Base-by-base conservation (phyloP, 768 basidiomycete genomes). In the Auriscalpium microsporum region DNA sequence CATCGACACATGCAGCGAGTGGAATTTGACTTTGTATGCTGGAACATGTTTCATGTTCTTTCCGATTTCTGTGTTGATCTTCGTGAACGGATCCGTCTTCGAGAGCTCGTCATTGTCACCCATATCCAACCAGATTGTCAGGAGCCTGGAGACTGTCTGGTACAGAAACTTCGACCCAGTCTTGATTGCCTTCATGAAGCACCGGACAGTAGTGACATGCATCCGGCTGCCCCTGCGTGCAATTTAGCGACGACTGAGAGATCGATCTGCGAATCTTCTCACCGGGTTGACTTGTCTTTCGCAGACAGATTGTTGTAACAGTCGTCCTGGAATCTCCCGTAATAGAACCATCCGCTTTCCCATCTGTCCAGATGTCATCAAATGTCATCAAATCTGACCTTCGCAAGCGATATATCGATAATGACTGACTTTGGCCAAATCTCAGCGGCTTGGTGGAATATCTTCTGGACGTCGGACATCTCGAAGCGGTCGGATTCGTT, bases 141-240 rank as follows among this genome's bases (percentile, higher is more conserved):
- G 77, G 58, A 97, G 76, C 42, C 96, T 84, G 0, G 96, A 94
- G 57, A 99, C 83, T 0, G 93, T 92, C 67, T 95, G 95, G 68
- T 95, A 98, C 21, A 95, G 86, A 67, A 87, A 96, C 74, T 99
- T 99, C 38, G 94, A 91, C 16, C 96, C 96, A 64, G 77, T 72
- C 63, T 75, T 75, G 47, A 94, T 82, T 1, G 94, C 87, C 58
- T 76, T 81, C 2, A 78, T 74, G 58, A 86, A 95, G 59, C 78
- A 73, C 64, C 76, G 76, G 63, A 93, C 69, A 17, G 88, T 86
- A 52, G 80, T 77, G 7, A 77, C 59, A 62, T 81, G 81, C 85
- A 90, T 83, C 55, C 73, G 80, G 45, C 80, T 66, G 5, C 79
- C 80, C 19, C 88, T 89, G 34, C 52, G 34, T 14, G 40, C 55